These are phyloP conservation scores for Sarocladiaceae sp. DNA, from an alignment of 2,329 filamentous ascomycete genomes.

Conservation along the genomic window DNA sequence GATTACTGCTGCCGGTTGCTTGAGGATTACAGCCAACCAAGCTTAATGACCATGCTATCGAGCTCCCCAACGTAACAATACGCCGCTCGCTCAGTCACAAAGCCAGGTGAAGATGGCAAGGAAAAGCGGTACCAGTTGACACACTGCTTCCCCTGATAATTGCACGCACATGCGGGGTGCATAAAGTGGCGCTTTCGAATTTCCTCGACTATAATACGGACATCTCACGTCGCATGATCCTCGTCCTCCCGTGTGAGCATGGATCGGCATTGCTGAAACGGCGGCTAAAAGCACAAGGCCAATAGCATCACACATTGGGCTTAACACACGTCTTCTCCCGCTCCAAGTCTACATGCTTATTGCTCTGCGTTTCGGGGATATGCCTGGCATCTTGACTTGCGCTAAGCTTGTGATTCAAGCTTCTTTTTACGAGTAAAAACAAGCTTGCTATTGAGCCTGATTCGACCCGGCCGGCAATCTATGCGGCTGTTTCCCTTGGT, in stretches of 20 bases:
- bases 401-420: background rate
- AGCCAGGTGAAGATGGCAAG: no score
- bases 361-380: no score
- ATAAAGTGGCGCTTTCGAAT: background rate
- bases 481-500: background rate
- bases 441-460: conserved; percentile 5
- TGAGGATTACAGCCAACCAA: no score
- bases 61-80: no score
- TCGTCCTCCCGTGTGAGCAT: background rate
- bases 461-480: background rate
- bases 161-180: background rate
- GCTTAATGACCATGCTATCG: no score
- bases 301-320: background rate
- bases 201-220: no score
- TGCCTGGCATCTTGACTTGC: no score
- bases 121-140: no score
- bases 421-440: conserved; percentile 6
- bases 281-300: conserved; percentile 5
- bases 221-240: conserved; percentile 4
- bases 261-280: conserved; percentile 7
- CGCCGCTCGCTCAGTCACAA: no score
- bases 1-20: no score
- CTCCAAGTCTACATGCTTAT: background rate
- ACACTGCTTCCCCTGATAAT: no score
- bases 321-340: background rate